Conservation (phyloP, 78 protist species). For the Dictyostelium brefeldianum region DNA sequence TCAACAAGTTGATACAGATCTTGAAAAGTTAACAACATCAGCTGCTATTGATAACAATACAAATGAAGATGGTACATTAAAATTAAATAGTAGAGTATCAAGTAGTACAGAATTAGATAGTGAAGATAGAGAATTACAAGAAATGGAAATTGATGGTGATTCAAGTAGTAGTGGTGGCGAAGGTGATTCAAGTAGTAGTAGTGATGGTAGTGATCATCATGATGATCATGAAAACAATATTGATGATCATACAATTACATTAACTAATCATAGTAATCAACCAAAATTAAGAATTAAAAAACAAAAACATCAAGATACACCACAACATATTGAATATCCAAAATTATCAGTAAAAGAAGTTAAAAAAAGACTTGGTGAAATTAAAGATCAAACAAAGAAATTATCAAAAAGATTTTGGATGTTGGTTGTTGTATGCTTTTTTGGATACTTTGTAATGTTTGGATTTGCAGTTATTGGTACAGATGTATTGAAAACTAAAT, state of each 20-base stretch:
- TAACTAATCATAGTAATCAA: background rate
- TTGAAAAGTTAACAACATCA: background rate
- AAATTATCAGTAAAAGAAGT: background rate
- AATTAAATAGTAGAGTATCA: conserved; percentile 6
- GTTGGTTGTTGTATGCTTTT: conserved; percentile 32
- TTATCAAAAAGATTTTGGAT: conserved; percentile 61
- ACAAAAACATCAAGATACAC: background rate
- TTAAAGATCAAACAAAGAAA: conserved; percentile 12
- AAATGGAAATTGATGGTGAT: background rate
- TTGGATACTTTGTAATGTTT: conserved; percentile 49
- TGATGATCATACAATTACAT: too few species aligned
- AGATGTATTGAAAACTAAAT: conserved; percentile 47
- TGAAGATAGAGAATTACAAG: background rate
- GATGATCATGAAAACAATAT: background rate
- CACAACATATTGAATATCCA: background rate
- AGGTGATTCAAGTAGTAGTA: background rate
- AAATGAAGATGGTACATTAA: background rate
- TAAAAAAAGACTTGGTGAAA: background rate
- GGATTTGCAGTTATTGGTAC: conserved; percentile 65
- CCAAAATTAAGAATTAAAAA: background rate
- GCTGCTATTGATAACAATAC: background rate
- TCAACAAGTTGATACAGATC: background rate
- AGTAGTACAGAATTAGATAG: background rate
- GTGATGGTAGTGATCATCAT: background rate
- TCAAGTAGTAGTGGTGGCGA: background rate